Conservation (phyloP, 2,329 filamentous ascomycete genomes). For the Stylonectria norvegica region DNA sequence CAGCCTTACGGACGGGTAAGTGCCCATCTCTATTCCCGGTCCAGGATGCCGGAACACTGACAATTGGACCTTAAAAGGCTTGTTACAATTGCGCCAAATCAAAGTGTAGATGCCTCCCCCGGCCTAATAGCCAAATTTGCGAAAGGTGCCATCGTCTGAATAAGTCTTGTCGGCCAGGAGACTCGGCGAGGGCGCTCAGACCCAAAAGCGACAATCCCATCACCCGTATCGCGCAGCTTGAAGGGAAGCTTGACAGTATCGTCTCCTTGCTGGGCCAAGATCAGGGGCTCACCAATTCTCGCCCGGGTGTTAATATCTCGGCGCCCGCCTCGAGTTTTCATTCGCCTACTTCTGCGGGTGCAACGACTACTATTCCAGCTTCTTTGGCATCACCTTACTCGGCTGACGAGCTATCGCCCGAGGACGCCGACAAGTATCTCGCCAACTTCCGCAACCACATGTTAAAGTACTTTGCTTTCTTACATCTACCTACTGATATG, state of each 20-base stretch:
- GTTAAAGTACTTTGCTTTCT: slow-evolving; percentile 1
- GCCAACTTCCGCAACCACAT: background rate
- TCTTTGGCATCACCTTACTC: background rate
- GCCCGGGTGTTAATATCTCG: background rate
- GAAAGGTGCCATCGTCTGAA: slow-evolving; percentile 3
- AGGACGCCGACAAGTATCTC: slow-evolving; percentile 1
- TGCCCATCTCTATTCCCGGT: background rate
- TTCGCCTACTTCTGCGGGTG: background rate
- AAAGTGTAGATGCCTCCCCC: slow-evolving; percentile 1
- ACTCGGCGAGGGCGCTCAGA: background rate
- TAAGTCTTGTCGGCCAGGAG: background rate
- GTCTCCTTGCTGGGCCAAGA: background rate
- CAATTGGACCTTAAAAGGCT: slow-evolving; percentile 5
- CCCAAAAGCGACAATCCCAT: background rate
- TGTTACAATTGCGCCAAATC: slow-evolving; percentile 1
- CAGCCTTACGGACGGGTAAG: background rate
- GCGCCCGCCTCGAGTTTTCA: background rate
- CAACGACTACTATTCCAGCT: background rate
- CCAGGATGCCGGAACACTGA: background rate
- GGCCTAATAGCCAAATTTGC: background rate
- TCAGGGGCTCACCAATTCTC: background rate
- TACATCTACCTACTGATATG: background rate
- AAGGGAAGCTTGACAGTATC: background rate
- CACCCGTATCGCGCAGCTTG: slow-evolving; percentile 1
- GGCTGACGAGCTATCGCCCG: background rate